Percentiles rank a stretch among this genome's conserved stretches.
phyloP scores from a whole-genome alignment of 495 filamentous ascomycete genomes.

The Aspergillus ellipticus region DNA sequence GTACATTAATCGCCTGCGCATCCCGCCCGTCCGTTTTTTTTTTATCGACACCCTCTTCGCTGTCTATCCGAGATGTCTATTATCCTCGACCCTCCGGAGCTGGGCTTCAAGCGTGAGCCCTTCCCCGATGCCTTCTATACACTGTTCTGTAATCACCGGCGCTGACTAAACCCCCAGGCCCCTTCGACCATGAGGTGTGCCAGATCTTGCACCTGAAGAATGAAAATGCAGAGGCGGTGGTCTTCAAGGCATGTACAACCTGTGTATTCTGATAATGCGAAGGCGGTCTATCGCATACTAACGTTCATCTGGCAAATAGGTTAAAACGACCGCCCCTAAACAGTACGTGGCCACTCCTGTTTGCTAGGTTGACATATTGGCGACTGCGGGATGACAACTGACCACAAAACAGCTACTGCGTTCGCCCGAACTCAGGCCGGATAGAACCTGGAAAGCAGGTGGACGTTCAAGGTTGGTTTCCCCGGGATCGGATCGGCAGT shows the following conservation, averaged over 20 bases:
- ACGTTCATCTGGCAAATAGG: constrained; percentile 47
- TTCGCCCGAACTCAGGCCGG: constrained; percentile 93
- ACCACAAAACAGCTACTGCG: constrained; percentile 75
- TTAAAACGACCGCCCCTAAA: constrained; percentile 98
- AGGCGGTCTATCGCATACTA: constrained; percentile 16
- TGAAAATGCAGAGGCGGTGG: constrained; percentile 70
- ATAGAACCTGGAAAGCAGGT: constrained; percentile 85
- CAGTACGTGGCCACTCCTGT: constrained; percentile 61
- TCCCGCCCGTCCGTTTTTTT: constrained; percentile 4
- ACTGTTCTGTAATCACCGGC: background rate
- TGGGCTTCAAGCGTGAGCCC: constrained; percentile 83
- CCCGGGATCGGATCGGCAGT: background rate
- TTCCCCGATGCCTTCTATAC: constrained; percentile 12
- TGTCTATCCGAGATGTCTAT: constrained; percentile 71
- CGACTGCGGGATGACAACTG: constrained; percentile 18
- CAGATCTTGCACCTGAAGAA: constrained; percentile 80
- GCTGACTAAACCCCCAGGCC: constrained; percentile 53
- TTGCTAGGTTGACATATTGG: background rate
- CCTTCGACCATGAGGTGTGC: constrained; percentile 87
- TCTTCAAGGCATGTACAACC: constrained; percentile 77
- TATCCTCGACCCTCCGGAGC: constrained; percentile 84
- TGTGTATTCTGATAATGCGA: background rate
- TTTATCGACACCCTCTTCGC: constrained; percentile 1
- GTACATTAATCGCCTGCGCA: background rate
- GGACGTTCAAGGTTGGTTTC: constrained; percentile 79